A percentile compares a stretch with the other conserved stretches of the same genome.
Conservation (phyloP, 2,329 filamentous ascomycete species). For the Colletotrichum eremochloae region DNA sequence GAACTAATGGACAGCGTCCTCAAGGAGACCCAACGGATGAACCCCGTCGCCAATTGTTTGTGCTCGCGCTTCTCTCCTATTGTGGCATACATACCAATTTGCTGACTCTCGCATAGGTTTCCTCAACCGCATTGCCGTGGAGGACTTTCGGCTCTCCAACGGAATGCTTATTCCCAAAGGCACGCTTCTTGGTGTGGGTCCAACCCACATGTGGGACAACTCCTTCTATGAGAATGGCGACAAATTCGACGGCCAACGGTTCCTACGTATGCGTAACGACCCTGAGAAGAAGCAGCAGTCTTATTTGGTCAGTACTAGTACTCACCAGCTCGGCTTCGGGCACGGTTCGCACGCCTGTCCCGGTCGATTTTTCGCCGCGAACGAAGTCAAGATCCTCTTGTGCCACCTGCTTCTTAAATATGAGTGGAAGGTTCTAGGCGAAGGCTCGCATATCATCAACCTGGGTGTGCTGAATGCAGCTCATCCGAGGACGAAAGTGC, state of each 20-base stretch:
- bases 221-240: constrained; percentile 44
- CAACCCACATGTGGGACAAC: constrained; percentile 42
- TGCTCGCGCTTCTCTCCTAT: background rate
- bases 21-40: constrained; percentile 21
- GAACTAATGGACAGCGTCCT: constrained; percentile 13
- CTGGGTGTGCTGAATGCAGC: background rate
- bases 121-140: background rate
- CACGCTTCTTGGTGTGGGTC: constrained; percentile 39
- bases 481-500: background rate
- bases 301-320: constrained; percentile 51
- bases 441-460: background rate
- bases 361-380: constrained; percentile 57
- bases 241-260: constrained; percentile 43
- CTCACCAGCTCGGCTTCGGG: constrained; percentile 53
- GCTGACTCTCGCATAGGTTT: background rate
- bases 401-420: constrained; percentile 48
- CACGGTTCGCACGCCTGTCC: constrained; percentile 58
- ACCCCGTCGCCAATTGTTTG: background rate
- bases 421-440: constrained; percentile 38
- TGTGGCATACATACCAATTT: too few species aligned
- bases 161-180: constrained; percentile 45
- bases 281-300: constrained; percentile 44
- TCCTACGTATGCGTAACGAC: constrained; percentile 43
- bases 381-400: constrained; percentile 54
- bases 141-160: constrained; percentile 38